These are phyloP conservation scores for Cyclotella choctawhatcheeana DNA, from an alignment of 108 stramenopile genomes.

Conservation along the genomic window DNA sequence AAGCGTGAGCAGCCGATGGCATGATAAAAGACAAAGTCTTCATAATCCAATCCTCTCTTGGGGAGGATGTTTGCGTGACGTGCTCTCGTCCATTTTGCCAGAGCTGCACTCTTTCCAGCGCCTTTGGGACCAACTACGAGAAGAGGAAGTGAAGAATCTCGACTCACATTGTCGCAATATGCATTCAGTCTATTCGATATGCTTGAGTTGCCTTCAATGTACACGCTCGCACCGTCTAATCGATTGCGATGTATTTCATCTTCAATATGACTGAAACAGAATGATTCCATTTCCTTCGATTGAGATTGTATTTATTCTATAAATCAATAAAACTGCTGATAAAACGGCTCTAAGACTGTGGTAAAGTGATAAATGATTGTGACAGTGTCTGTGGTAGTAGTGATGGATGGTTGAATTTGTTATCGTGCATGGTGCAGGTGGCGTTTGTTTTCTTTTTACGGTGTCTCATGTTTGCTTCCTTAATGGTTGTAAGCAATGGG, in stretches of 20 bases:
- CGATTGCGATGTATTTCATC: slow-evolving; percentile 38
- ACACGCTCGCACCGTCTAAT: background rate
- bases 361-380: too few relatives aligned
- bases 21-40: slow-evolving; percentile 65
- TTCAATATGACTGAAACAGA: slow-evolving; percentile 43
- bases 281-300: slow-evolving; percentile 8
- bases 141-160: slow-evolving; percentile 14
- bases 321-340: too few relatives aligned
- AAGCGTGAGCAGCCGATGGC: slow-evolving; percentile 58
- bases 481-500: too few relatives aligned
- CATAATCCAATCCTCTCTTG: slow-evolving; percentile 13
- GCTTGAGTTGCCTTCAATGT: slow-evolving; percentile 6
- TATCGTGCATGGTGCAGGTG: too few relatives aligned
- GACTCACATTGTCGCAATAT: background rate
- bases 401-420: too few relatives aligned
- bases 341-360: too few relatives aligned
- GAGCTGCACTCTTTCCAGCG: slow-evolving; percentile 57
- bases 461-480: too few relatives aligned
- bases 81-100: slow-evolving; percentile 59
- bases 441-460: too few relatives aligned
- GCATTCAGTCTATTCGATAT: background rate
- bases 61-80: slow-evolving; percentile 27
- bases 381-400: too few relatives aligned
- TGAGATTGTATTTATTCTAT: background rate
- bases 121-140: slow-evolving; percentile 53